Evolutionary conservation across 257 asterid species (phyloP), one percentile per base, ranked within the genome.

Genomic region (Solanum corneliomulleri): DNA sequence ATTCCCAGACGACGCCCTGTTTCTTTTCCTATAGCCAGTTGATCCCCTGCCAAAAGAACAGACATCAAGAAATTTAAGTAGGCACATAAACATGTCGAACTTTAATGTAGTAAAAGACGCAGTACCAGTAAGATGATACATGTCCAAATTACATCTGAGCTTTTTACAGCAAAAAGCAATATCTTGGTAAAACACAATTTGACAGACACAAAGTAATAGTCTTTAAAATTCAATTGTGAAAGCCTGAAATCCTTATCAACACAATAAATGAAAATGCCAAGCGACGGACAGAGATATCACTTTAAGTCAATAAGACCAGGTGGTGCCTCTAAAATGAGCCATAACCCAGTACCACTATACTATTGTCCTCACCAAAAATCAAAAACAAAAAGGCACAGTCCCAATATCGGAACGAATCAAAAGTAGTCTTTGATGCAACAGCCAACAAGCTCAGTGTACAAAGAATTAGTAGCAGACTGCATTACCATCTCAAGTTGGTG

Each of bases 1-100:
- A 97, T 97, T 86, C 99, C 99, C 90, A 97, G 86, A 52, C 99
- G 93, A 25, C 99, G 92, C 33, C 99, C 99, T 21, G 99, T 95
- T 93, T 97, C 99, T 89, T 97, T 97, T 86, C 96, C 99, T 68
- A 97, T 97, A 16, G 99, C 99, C 8, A 97, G 97, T 87, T 95
- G 99, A 92, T 97, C 99, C 84, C 99, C 99, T 97, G 93, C 84
- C 82, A 86, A 86, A 18, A 74, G 3, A 41, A 80, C 11, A 47
- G 85, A 80, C 68, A 80, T 49, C 18, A 69, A 80, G 52, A 44
- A 39, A 90, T 87, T 82, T 45, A 78, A 78, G 66, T 16, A 47
- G 23, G 44, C 20, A 47, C 27, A 11, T 16, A 45, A 16, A n/a
- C 85, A 29, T 81, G 85, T 81, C 68, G 49, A 14, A 35, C 66